phyloP scores from a whole-genome alignment of 306 rosid genomes.

The Alnus glutinosa region DNA sequence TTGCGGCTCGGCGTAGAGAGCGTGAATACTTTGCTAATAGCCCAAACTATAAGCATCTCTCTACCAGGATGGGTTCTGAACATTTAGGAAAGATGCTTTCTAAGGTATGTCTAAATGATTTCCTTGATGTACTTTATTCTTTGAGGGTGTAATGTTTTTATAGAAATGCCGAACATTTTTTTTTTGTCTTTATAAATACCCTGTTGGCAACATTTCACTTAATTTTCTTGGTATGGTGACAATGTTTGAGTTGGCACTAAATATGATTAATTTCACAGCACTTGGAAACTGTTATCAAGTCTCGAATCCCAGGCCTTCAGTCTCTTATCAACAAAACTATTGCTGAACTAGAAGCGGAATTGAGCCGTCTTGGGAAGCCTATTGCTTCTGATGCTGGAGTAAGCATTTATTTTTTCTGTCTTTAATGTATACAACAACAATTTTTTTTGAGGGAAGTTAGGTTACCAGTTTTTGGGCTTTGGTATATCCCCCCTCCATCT shows the following conservation, averaged over 20 bases:
- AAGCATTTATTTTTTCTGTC: conserved; percentile 33
- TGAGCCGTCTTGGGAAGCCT: conserved; percentile 87
- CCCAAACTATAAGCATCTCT: conserved; percentile 81
- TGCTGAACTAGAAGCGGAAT: conserved; percentile 76
- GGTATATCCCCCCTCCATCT: not conserved
- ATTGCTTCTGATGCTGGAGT: conserved; percentile 88
- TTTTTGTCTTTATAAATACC: not conserved
- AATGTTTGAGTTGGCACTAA: not conserved
- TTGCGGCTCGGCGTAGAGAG: conserved; percentile 91
- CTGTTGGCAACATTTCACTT: not conserved
- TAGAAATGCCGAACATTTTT: too few relatives aligned
- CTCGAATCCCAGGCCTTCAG: conserved; percentile 89
- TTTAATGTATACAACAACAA: not conserved
- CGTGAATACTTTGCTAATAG: conserved; percentile 74
- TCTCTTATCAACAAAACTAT: conserved; percentile 83
- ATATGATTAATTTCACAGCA: conserved; percentile 54
- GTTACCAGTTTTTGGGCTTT: not conserved
- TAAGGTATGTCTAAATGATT: conserved; percentile 51
- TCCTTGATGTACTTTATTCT: not conserved
- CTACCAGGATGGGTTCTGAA: conserved; percentile 92
- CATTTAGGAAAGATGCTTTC: conserved; percentile 89
- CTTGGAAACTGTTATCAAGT: conserved; percentile 86
- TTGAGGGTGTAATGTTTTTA: not conserved
- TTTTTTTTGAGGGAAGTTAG: too few relatives aligned
- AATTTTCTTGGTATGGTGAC: not conserved